Percentiles rank a stretch among this genome's conserved stretches.
Evolutionary conservation across 495 filamentous ascomycete genomes (phyloP).

Genomic region (Xylaria cubensis): DNA sequence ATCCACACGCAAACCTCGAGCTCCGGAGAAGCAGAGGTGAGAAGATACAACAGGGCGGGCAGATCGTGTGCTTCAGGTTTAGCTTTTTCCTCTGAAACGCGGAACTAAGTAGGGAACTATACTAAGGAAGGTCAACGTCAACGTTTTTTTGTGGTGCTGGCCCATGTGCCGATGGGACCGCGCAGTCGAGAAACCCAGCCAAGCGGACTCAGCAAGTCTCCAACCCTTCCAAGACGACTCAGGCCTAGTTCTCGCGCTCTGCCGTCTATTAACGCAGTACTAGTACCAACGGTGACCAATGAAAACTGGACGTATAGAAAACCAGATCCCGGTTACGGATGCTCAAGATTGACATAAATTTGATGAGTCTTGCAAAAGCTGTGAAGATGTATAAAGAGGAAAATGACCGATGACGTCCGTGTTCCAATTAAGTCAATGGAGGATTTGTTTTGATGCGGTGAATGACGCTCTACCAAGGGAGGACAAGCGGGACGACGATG

Average conservation of each 20-base stretch:
- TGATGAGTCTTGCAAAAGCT: background rate
- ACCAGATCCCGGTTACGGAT: slow-evolving; percentile 3
- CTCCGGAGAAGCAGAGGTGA: background rate
- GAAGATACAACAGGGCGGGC: background rate
- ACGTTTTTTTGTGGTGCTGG: slow-evolving; percentile 30
- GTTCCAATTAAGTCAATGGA: background rate
- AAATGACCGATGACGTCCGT: slow-evolving; percentile 6
- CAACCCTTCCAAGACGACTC: slow-evolving; percentile 23
- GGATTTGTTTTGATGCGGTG: background rate
- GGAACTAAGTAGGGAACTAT: slow-evolving; percentile 3
- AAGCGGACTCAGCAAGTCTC: slow-evolving; percentile 20
- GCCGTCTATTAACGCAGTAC: slow-evolving; percentile 16
- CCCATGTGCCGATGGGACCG: slow-evolving; percentile 26
- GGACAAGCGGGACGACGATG: background rate
- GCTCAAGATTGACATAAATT: background rate
- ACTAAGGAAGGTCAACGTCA: slow-evolving; percentile 25
- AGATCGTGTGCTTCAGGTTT: slow-evolving; percentile 12
- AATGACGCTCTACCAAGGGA: slow-evolving; percentile 11
- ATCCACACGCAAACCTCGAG: background rate
- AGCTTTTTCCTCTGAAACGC: slow-evolving; percentile 18
- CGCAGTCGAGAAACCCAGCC: slow-evolving; percentile 14
- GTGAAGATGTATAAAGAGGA: background rate
- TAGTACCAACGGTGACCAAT: slow-evolving; percentile 22
- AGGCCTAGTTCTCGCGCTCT: slow-evolving; percentile 24
- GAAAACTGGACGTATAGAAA: background rate